Percentiles rank a stretch among this genome's conserved stretches.
These are phyloP conservation scores for Cyberlindnera galapagoensis DNA, from an alignment of 805 yeast species.

Conservation along the genomic window DNA sequence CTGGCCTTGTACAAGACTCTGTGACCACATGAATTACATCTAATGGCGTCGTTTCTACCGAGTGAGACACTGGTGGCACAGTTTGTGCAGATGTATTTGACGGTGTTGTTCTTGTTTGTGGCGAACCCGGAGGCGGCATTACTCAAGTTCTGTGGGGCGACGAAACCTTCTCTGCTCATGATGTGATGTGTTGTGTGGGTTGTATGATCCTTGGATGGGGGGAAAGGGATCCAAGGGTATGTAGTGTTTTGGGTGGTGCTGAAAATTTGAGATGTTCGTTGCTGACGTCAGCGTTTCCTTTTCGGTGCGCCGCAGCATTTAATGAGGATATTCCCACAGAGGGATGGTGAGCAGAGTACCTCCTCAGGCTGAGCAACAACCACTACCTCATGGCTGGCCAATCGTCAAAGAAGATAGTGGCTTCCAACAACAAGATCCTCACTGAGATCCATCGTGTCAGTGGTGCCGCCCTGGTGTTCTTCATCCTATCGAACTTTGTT, in stretches of 20 bases:
- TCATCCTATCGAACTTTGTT: conserved; percentile 25
- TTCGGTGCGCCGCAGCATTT: too few species aligned
- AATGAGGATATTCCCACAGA: too few species aligned
- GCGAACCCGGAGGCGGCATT: conserved; percentile 82
- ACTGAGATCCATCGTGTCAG: conserved; percentile 32
- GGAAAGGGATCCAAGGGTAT: too few species aligned
- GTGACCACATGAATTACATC: conserved; percentile 98
- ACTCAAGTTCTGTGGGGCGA: conserved; percentile 73
- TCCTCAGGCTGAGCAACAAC: too few species aligned
- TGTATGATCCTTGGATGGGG: background rate
- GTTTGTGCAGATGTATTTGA: conserved; percentile 91
- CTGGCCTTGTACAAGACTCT: conserved; percentile 96
- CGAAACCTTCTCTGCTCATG: conserved; percentile 78
- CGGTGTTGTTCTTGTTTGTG: conserved; percentile 69
- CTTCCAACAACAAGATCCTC: conserved; percentile 31
- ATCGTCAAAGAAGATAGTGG: conserved; percentile 48
- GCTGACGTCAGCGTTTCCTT: too few species aligned
- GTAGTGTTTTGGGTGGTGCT: too few species aligned
- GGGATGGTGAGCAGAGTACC: too few species aligned
- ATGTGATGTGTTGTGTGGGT: background rate
- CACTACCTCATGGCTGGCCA: conserved; percentile 62
- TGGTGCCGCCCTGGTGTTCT: conserved; percentile 20
- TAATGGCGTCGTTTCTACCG: conserved; percentile 90
- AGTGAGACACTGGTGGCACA: conserved; percentile 87
- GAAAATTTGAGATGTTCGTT: too few species aligned